phyloP scores from a whole-genome alignment of 768 basidiomycete species.

The Austroboletus eburneus region DNA sequence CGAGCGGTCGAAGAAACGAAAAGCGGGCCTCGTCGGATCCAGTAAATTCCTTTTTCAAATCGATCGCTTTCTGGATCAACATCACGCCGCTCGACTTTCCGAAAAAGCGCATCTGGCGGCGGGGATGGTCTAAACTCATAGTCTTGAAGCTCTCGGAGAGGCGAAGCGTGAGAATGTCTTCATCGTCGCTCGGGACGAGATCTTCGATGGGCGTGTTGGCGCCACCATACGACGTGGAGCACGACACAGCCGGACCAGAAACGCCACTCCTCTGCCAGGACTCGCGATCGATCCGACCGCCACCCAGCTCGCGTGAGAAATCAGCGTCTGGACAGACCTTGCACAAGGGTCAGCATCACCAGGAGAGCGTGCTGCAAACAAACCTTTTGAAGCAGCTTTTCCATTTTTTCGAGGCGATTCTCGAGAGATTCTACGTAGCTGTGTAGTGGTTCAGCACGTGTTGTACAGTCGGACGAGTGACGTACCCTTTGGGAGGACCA shows the following conservation, averaged over 20 bases:
- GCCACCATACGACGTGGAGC: constrained; percentile 5
- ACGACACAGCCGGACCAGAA: constrained; percentile 13
- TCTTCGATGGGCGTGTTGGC: constrained; percentile 14
- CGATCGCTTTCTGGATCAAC: constrained; percentile 46
- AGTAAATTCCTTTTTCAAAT: constrained; percentile 54
- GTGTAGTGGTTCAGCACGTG: background rate
- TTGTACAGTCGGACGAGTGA: background rate
- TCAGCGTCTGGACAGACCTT: constrained; percentile 66
- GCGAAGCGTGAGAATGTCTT: constrained; percentile 18
- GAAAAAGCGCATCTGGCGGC: constrained; percentile 26
- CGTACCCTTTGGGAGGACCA: constrained; percentile 36
- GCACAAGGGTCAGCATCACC: too few species aligned
- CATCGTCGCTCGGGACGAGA: constrained; percentile 27
- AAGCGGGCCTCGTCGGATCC: constrained; percentile 30
- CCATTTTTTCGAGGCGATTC: constrained; percentile 59
- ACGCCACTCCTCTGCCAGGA: constrained; percentile 27
- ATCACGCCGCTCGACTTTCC: constrained; percentile 41
- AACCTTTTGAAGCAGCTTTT: constrained; percentile 54
- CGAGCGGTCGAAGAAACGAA: background rate
- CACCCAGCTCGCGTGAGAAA: constrained; percentile 54
- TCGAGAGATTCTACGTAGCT: constrained; percentile 65
- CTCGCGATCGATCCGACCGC: constrained; percentile 36
- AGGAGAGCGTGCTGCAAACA: too few species aligned
- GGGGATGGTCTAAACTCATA: constrained; percentile 12
- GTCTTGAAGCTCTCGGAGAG: constrained; percentile 24